These are phyloP conservation scores for Oleoguttula mirabilis DNA, from an alignment of 495 filamentous ascomycete genomes.

Conservation along the genomic window DNA sequence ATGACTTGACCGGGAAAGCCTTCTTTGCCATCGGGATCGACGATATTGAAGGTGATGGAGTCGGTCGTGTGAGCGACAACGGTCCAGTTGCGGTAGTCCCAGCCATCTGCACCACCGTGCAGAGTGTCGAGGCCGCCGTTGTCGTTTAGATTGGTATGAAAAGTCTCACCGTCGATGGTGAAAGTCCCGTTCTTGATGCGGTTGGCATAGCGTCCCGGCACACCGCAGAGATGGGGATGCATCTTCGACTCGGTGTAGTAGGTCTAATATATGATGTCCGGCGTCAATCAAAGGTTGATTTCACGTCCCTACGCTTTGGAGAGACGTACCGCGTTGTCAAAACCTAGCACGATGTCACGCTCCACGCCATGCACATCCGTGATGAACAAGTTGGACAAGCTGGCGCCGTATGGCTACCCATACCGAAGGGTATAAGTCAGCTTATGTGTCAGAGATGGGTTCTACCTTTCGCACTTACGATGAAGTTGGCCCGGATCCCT, in stretches of 20 bases:
- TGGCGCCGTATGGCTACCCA: conserved; percentile 73
- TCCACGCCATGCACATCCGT: conserved; percentile 51
- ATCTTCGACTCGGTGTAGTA: conserved; percentile 54
- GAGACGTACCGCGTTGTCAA: too few species aligned
- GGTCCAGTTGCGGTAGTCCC: conserved; percentile 65
- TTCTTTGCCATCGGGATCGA: conserved; percentile 55
- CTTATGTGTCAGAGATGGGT: too few species aligned
- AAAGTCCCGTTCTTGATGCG: conserved; percentile 42
- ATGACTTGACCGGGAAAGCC: conserved; percentile 74
- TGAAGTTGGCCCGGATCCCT: conserved; percentile 61
- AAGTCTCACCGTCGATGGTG: conserved; percentile 50
- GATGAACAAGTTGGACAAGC: conserved; percentile 60
- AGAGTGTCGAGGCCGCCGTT: conserved; percentile 58
- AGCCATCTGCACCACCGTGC: conserved; percentile 71
- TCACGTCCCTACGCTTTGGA: neutral
- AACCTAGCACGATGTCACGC: conserved; percentile 57
- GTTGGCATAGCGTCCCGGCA: conserved; percentile 16
- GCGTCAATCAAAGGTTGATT: neutral
- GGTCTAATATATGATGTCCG: conserved; percentile 55
- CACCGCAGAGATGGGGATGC: conserved; percentile 16
- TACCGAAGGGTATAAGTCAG: too few species aligned
- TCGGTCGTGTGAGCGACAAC: conserved; percentile 52
- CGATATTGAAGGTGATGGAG: conserved; percentile 67
- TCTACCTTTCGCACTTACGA: too few species aligned
- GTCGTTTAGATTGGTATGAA: conserved; percentile 54